Conservation (phyloP, 352 stramenopile genomes). For the Phytophthora nicotianae region DNA sequence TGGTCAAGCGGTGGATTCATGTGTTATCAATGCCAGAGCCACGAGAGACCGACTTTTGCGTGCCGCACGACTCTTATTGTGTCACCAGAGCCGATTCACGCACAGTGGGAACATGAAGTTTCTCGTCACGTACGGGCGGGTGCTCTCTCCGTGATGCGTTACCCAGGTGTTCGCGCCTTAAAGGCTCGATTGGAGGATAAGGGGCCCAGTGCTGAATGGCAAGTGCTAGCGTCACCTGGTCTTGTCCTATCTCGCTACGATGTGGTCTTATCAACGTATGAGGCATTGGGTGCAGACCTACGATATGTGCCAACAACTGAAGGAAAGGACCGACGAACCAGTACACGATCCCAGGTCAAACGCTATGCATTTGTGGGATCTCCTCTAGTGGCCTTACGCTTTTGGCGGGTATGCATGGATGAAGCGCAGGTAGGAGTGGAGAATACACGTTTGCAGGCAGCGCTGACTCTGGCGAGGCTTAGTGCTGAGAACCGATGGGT, state of each 20-base stretch:
- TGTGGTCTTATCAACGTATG: constrained; percentile 93
- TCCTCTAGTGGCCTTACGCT: constrained; percentile 86
- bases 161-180: constrained; percentile 61
- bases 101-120: constrained; percentile 92
- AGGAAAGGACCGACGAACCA: constrained; percentile 51
- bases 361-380: constrained; percentile 87
- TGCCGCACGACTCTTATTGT: constrained; percentile 93
- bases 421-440: constrained; percentile 93
- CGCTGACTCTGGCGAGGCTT: constrained; percentile 84
- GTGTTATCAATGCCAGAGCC: constrained; percentile 67
- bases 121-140: constrained; percentile 70
- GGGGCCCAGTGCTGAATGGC: constrained; percentile 56
- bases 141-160: constrained; percentile 56
- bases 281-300: constrained; percentile 84
- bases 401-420: constrained; percentile 92
- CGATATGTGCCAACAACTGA: constrained; percentile 60
- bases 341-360: constrained; percentile 67
- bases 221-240: constrained; percentile 50
- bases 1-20: constrained; percentile 45
- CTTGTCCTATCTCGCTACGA: constrained; percentile 78
- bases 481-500: constrained; percentile 77
- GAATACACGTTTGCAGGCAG: constrained; percentile 69
- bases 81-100: constrained; percentile 88
- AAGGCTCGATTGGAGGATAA: constrained; percentile 32
- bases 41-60: constrained; percentile 40